A percentile compares a stretch with the other conserved stretches of the same genome.
These are phyloP conservation scores for Sutorius australiensis DNA, from an alignment of 768 basidiomycete genomes.

Conservation along the genomic window DNA sequence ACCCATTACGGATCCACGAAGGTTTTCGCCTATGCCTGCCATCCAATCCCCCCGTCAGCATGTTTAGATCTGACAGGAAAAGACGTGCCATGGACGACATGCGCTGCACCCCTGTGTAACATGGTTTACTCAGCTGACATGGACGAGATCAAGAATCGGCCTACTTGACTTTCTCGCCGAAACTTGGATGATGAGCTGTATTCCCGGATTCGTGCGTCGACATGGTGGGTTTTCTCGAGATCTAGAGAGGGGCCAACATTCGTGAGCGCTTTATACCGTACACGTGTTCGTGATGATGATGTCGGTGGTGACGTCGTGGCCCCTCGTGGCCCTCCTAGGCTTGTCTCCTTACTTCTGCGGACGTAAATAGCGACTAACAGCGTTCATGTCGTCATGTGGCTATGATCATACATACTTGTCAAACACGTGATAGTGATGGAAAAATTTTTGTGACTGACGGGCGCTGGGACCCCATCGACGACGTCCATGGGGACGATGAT, in stretches of 20 bases:
- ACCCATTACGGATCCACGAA: conserved; percentile 42
- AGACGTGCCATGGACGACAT: conserved; percentile 35
- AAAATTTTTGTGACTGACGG: background rate
- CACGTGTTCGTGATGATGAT: conserved; percentile 14
- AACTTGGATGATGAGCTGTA: background rate
- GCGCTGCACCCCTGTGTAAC: conserved; percentile 31
- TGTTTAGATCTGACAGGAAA: background rate
- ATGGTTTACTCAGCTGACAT: background rate
- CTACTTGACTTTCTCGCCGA: conserved; percentile 18
- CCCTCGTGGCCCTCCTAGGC: background rate
- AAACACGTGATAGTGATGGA: conserved; percentile 7
- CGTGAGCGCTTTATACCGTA: too few species aligned
- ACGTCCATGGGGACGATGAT: background rate
- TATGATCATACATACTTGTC: background rate
- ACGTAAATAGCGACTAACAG: conserved; percentile 1
- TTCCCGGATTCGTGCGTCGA: background rate
- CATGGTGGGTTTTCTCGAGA: background rate
- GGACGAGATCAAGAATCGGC: background rate
- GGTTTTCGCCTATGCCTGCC: conserved; percentile 42
- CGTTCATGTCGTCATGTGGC: conserved; percentile 16
- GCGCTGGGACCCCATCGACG: too few species aligned
- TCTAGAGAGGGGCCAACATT: too few species aligned
- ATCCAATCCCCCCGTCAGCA: conserved; percentile 3
- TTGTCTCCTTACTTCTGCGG: background rate
- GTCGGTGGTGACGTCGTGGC: conserved; percentile 16